Evolutionary conservation across 148 eudicot genomes (phyloP), one percentile per base, ranked within the genome.

Genomic region (Cornus kousa): DNA sequence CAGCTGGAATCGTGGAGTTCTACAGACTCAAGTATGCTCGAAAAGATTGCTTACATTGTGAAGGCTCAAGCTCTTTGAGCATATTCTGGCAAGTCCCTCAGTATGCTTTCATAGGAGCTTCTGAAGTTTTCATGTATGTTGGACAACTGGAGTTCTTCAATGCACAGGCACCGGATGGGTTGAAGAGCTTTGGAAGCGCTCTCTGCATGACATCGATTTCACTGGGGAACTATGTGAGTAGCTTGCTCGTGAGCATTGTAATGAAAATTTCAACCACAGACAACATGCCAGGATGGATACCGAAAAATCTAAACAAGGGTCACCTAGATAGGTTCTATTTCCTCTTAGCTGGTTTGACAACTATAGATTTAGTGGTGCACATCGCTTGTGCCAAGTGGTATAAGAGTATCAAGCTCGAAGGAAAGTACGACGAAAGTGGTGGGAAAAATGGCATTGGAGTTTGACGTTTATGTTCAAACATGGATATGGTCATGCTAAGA

Each of bases 51-150:
- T 72, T 9, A 43, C 86, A 85, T 39, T 91, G 97, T 23, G 79
- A 82, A 31, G 89, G 87, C 3, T 86, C 94, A 4, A 91, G 97
- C 84, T 79, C 95, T 0, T 73, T 92, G 28, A 95, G 94, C 83
- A 87, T 93, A 9, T 89, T 96, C 77, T 96, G 99, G 98, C 99
- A 96, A 73, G 85, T 87, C 57, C 99, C 99, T 12, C 99, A 96
- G 75, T 96, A 89, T 59, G 89, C 87, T 13, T 72, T 93, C 5
- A 88, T 93, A 16, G 99, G 99, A 11, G 92, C 93, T 55, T 94
- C 99, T 0, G 99, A 93, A 77, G 99, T 96, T 68, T 96, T 93
- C 80, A 96, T 94, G 95, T 96, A 93, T 55, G 93, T 96, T 2
- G 97, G 95, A 9, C 99, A 96, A 48, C 67, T 96, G 0, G 99